These are phyloP conservation scores for Gentiana straminea DNA, from an alignment of 257 asterid species.

Conservation along the genomic window DNA sequence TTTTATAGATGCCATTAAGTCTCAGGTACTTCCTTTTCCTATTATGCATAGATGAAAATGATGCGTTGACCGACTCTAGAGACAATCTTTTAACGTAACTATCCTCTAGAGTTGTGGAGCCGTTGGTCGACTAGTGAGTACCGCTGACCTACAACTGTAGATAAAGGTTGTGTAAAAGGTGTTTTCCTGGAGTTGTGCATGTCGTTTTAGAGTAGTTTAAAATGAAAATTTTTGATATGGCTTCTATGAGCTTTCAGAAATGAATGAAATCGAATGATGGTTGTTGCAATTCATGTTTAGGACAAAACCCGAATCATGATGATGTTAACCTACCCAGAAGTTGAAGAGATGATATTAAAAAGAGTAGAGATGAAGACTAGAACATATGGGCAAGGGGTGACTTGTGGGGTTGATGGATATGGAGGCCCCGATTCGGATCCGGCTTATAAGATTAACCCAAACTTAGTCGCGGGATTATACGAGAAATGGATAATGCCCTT, in stretches of 20 bases:
- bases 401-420: conserved; percentile 16
- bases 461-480: conserved; percentile 57
- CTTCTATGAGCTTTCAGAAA: no score
- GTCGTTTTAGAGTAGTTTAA: no score
- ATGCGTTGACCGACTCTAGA: no score
- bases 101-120: no score
- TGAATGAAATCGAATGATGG: no score
- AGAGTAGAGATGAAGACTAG: conserved; percentile 81
- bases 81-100: no score
- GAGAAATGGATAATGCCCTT: conserved; percentile 95
- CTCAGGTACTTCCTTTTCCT: conserved; percentile 35
- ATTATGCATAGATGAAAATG: background rate
- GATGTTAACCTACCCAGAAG: conserved; percentile 56
- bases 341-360: conserved; percentile 50
- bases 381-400: conserved; percentile 65
- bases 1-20: conserved; percentile 52
- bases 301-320: conserved; percentile 47
- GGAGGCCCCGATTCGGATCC: conserved; percentile 16
- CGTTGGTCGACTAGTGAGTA: no score
- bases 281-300: conserved; percentile 17
- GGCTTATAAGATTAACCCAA: conserved; percentile 62
- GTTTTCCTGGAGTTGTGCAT: no score
- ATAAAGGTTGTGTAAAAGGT: no score
- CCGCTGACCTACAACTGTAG: no score
- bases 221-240: no score